Conservation (phyloP, 192 early-diverging fungal species). For the Gaertneriomyces semiglobifer region DNA sequence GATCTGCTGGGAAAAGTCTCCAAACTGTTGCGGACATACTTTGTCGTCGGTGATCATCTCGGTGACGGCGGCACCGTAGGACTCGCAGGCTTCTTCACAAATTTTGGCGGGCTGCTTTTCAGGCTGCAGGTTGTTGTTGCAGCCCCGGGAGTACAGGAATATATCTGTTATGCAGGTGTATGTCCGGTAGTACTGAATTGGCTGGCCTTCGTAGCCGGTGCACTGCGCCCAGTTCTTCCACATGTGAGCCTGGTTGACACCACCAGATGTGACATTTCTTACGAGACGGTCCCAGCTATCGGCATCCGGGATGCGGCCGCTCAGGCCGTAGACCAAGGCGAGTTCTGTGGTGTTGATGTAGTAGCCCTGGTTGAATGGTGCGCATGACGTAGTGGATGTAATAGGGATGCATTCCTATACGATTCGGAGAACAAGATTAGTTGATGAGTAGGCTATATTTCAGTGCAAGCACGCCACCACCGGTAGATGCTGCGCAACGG, state of each 20-base stretch:
- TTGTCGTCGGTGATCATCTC: conserved; percentile 24
- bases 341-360: conserved; percentile 48
- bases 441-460: too few species aligned
- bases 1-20: not conserved
- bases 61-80: conserved; percentile 34
- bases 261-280: conserved; percentile 31
- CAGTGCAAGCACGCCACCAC: too few species aligned
- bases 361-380: conserved; percentile 40
- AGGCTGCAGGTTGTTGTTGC: conserved; percentile 33
- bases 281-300: conserved; percentile 39
- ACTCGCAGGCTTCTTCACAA: conserved; percentile 35
- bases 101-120: conserved; percentile 2
- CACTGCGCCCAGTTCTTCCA: conserved; percentile 44
- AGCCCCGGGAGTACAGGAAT: conserved; percentile 35
- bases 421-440: too few species aligned
- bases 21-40: conserved; percentile 29
- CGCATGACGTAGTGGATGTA: conserved; percentile 34
- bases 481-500: too few species aligned
- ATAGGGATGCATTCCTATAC: conserved; percentile 39
- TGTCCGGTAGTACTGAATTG: conserved; percentile 47
- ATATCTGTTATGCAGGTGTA: conserved; percentile 50
- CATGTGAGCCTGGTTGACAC: conserved; percentile 26
- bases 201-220: conserved; percentile 40
- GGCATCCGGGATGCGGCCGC: conserved; percentile 24
- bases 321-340: conserved; percentile 38